A percentile compares a stretch with the other conserved stretches of the same genome.
These are phyloP conservation scores for Tuber borchii DNA, from an alignment of 495 filamentous ascomycete genomes.

Conservation along the genomic window DNA sequence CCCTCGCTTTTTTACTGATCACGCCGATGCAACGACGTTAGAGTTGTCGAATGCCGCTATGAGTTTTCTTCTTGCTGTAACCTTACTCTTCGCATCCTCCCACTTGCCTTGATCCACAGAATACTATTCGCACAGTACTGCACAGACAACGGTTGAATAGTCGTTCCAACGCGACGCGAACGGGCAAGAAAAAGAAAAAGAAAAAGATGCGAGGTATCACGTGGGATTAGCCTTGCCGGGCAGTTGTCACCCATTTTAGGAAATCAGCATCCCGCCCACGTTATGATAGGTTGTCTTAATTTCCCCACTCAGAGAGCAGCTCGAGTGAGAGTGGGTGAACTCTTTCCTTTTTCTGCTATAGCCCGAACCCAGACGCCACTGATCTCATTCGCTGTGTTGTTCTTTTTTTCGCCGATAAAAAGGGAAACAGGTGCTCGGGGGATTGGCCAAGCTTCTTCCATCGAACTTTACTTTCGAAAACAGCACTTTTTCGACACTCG, in stretches of 20 bases:
- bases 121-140: background rate
- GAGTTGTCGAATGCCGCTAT: background rate
- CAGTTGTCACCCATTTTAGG: background rate
- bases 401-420: background rate
- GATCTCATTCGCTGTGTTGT: background rate
- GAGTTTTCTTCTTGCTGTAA: background rate
- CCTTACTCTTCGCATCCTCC: background rate
- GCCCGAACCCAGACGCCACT: background rate
- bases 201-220: background rate
- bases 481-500: too few relatives aligned
- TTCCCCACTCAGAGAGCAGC: background rate
- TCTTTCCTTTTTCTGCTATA: background rate
- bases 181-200: background rate
- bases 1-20: background rate
- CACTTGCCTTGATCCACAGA: background rate
- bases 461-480: too few relatives aligned
- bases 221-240: background rate
- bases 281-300: background rate
- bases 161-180: background rate
- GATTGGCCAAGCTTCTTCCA: background rate
- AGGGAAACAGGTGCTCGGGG: background rate
- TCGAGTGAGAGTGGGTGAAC: background rate
- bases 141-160: background rate
- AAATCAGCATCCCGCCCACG: background rate
- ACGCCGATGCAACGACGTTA: conserved; percentile 2